A percentile compares a stretch with the other conserved stretches of the same genome.
Conservation (phyloP, 192 early-diverging fungal genomes). For the Chytriomyces sp. region DNA sequence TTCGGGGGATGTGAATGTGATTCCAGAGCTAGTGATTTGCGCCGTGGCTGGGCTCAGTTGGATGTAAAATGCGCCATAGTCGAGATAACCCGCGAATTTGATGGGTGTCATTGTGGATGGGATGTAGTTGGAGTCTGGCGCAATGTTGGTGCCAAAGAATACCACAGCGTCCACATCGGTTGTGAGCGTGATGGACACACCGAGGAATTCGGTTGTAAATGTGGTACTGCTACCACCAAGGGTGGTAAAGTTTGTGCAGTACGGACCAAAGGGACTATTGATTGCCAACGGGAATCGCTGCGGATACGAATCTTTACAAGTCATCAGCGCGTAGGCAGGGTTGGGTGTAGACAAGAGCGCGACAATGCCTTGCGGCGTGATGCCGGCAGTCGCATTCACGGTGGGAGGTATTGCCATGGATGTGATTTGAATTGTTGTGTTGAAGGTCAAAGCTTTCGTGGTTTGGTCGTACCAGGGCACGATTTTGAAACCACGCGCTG, state of each 20-base stretch:
- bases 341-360: neutral
- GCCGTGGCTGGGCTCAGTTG: slow-evolving; percentile 18
- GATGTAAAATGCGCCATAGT: slow-evolving; percentile 33
- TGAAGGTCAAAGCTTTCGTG: slow-evolving; percentile 11
- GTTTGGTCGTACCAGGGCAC: slow-evolving; percentile 11
- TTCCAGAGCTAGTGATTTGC: neutral
- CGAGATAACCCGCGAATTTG: slow-evolving; percentile 34
- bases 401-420: neutral
- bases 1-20: slow-evolving; percentile 33
- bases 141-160: slow-evolving; percentile 30
- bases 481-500: neutral
- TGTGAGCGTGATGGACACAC: neutral
- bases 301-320: slow-evolving; percentile 21
- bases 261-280: slow-evolving; percentile 22
- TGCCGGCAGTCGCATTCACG: neutral
- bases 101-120: slow-evolving; percentile 16
- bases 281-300: neutral
- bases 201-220: neutral
- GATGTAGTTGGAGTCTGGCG: slow-evolving; percentile 16
- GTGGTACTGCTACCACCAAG: neutral
- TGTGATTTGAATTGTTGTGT: slow-evolving; percentile 21
- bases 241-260: slow-evolving; percentile 28
- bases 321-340: neutral
- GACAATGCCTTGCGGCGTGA: neutral
- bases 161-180: slow-evolving; percentile 19